Evolutionary conservation across 495 filamentous ascomycete genomes (phyloP).

Genomic region (Sporormia fimetaria): DNA sequence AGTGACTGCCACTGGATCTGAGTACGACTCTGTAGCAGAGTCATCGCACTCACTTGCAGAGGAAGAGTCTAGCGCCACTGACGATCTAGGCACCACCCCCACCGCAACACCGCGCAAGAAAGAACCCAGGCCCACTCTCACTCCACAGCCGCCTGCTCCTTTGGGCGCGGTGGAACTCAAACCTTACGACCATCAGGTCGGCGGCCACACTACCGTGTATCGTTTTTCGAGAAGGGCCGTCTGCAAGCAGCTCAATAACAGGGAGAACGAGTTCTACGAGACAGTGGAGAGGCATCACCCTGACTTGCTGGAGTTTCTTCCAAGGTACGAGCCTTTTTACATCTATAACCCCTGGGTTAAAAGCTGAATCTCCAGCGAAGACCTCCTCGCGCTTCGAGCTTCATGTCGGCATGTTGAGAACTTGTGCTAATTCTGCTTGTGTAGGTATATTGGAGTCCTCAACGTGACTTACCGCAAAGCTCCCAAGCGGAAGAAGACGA

Average conservation of each 20-base stretch:
- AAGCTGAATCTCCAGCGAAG: constrained; percentile 34
- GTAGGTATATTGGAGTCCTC: constrained; percentile 89
- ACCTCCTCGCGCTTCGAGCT: constrained; percentile 7
- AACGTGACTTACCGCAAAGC: constrained; percentile 94
- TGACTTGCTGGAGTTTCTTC: constrained; percentile 78
- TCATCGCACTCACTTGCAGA: constrained; percentile 38
- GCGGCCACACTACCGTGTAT: constrained; percentile 91
- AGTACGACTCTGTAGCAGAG: constrained; percentile 46
- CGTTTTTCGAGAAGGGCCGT: constrained; percentile 89
- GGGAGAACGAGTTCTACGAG: constrained; percentile 98
- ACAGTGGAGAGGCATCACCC: constrained; percentile 83
- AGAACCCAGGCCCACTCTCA: constrained; percentile 1
- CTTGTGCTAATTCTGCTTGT: constrained; percentile 30
- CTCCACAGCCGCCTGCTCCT: constrained; percentile 39
- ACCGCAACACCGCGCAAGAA: constrained; percentile 40
- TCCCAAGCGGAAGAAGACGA: constrained; percentile 50
- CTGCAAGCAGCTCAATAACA: constrained; percentile 93
- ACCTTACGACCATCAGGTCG: constrained; percentile 93
- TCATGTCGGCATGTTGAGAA: constrained; percentile 13
- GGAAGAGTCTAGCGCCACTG: constrained; percentile 43
- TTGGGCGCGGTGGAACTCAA: constrained; percentile 90
- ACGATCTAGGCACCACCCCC: constrained; percentile 50
- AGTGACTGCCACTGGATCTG: constrained; percentile 42
- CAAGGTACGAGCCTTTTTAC: constrained; percentile 54
- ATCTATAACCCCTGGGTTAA: constrained; percentile 20